Evolutionary conservation across 345 rosid genomes (phyloP).

Genomic region (Schrenkiella parvula): DNA sequence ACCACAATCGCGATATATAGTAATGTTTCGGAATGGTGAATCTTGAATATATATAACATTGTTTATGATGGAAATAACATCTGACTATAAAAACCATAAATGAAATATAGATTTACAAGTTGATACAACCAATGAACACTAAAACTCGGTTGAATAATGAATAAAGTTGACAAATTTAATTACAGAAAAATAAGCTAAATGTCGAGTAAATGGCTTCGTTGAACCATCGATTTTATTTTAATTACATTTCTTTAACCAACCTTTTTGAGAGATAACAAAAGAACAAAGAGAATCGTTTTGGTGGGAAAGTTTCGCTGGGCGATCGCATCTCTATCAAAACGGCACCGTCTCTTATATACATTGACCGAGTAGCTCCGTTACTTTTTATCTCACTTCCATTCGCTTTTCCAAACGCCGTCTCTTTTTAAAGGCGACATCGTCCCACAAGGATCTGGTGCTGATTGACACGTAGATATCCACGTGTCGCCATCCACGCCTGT

Average conservation of each 20-base stretch:
- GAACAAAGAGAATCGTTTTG: conserved; percentile 12
- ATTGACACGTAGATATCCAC: conserved; percentile 22
- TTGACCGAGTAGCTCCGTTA: conserved; percentile 10
- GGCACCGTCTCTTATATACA: conserved; percentile 12
- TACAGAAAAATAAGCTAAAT: neutral
- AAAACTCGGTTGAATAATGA: neutral
- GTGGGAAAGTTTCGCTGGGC: conserved; percentile 14
- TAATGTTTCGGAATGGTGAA: neutral
- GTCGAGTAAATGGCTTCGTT: neutral
- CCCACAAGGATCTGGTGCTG: neutral
- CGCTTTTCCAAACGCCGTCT: neutral
- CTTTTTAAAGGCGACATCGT: too few species aligned
- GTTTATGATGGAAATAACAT: neutral
- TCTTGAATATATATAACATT: neutral
- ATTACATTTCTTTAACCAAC: conserved; percentile 9
- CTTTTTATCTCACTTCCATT: neutral
- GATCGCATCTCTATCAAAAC: neutral
- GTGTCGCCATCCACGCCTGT: conserved; percentile 17
- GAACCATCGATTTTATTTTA: conserved; percentile 4
- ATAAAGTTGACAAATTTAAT: neutral
- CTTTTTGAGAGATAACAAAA: neutral
- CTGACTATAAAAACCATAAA: neutral
- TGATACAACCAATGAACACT: neutral
- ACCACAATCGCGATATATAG: neutral
- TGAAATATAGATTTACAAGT: neutral